Evolutionary conservation across 179 eudicot genomes (phyloP), one percentile per base, ranked within the genome.

Genomic region (Gypsophila paniculata): DNA sequence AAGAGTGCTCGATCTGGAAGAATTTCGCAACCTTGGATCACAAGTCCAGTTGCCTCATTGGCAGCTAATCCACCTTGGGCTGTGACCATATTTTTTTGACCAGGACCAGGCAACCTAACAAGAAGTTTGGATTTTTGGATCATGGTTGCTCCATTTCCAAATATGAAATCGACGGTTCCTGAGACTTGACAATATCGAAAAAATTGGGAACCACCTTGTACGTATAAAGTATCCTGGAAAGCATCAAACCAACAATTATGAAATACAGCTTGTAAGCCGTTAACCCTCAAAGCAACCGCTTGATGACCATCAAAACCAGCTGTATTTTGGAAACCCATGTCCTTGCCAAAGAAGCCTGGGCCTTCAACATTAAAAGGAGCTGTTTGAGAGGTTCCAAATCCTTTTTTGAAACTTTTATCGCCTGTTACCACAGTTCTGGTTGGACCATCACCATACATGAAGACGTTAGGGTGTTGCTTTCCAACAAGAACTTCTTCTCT

Each of bases 391-490:
- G 97, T 91, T 25, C 42, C 12, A 5, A 71, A 61, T 14, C 80
- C 82, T 1, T 23, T 39, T 5, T 49, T 23, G 15, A 75, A 70
- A 67, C 79, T 82, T 73, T 82, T 87, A 4, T 65, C 75, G 9
- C 95, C 95, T 0, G 87, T 86, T 36, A 91, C 65, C 6, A 87
- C 76, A 0, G 97, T 89, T 48, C 51, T 84, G 8, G 76, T 67
- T 0, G 89, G 86, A 10, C 97, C 97, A 38, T 91, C 97, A n/a
- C 97, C 97, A 25, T 89, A 91, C 85, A 91, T 89, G 72, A 81
- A 78, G 2, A 91, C 73, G 42, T 91, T 84, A 8, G 60, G 49
- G 23, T 82, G 77, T 2, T 75, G 21, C 58, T 81, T 83, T 42
- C 70, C 74, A 18, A 91, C 65, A 0, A 74, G 80, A 2, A 89